Base-by-base conservation (phyloP, 306 rosid species). In the Trifolium pratense region DNA sequence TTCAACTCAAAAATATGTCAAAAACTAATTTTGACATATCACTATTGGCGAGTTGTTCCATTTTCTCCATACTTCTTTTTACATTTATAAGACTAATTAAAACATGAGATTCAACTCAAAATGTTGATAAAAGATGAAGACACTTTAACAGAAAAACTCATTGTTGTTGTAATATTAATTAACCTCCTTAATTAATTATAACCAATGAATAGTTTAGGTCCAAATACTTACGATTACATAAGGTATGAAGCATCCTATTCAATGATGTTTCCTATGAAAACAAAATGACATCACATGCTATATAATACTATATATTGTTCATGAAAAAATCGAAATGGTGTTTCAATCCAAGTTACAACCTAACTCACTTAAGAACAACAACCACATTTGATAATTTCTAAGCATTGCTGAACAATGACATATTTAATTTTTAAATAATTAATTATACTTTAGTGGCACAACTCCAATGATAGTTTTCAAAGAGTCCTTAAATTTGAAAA, bases 251-350 rank as follows among this genome's bases (percentile, higher is more conserved):
- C 51, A 67, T 67, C 80, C 67, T 67, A 76, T 76, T 74, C 60
- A 57, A 56, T 57, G 80, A 43, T 76, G 36, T 12, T 58, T 57
- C 36, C 67, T 15, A 75, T 40, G 79, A n/a, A 66, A 12, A 53
- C 15, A 7, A 5, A 4, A 66, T 39, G 57, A 16, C 66, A 75
- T 25, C 70, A 63, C 29, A 49, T 34, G 40, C 31, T 18, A 31
- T 61, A 73, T 62, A 62, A 17, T 59, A 14, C 4, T 3, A 13
- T 11, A 57, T 17, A 43, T 62, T 48, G 21, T n/a, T 36, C 10
- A 10, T 12, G 62, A 46, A 48, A 49, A 63, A 42, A 21, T 34
- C 14, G 15, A 75, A 75, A 23, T 51, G 14, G 48, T 51, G 65
- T 51, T 64, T 39, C 51, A 13, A 40, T 74, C 64, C 40, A 36